Conservation (phyloP, 164 flowering plant species). For the Brasenia schreberi region DNA sequence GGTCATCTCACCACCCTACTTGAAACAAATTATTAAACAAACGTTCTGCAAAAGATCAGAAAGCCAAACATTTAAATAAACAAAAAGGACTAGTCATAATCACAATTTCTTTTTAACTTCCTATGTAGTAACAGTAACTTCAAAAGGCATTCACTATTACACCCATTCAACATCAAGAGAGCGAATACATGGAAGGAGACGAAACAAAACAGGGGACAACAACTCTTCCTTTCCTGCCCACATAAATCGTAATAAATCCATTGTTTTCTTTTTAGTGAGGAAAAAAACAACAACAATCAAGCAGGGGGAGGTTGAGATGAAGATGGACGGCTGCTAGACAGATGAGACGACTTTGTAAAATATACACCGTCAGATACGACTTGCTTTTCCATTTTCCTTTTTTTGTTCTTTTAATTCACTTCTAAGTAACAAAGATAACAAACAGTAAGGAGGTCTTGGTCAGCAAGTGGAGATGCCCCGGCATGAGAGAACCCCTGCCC, state of each 20-base stretch:
- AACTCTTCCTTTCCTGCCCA: neutral
- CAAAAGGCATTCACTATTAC: neutral
- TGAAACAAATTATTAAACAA: no score
- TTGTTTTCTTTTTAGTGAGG: neutral
- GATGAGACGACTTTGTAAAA: neutral
- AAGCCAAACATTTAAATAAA: no score
- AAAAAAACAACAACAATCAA: neutral
- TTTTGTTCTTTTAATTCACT: neutral
- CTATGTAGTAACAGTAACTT: neutral
- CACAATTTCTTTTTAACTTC: neutral
- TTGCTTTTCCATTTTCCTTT: neutral
- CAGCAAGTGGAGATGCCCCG: slow-evolving; percentile 55
- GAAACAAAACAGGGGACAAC: neutral
- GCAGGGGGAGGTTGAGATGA: slow-evolving; percentile 5
- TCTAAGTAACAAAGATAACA: neutral
- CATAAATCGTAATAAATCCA: neutral
- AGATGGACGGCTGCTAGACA: neutral
- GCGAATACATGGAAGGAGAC: neutral
- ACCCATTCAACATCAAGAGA: neutral
- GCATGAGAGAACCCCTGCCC: slow-evolving; percentile 76
- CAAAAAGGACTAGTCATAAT: neutral
- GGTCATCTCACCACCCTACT: no score
- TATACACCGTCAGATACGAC: neutral
- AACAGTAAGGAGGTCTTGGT: slow-evolving; percentile 1
- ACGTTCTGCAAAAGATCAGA: no score